These are phyloP conservation scores for Acacia melanoxylon DNA, from an alignment of 306 rosid genomes.

Conservation along the genomic window DNA sequence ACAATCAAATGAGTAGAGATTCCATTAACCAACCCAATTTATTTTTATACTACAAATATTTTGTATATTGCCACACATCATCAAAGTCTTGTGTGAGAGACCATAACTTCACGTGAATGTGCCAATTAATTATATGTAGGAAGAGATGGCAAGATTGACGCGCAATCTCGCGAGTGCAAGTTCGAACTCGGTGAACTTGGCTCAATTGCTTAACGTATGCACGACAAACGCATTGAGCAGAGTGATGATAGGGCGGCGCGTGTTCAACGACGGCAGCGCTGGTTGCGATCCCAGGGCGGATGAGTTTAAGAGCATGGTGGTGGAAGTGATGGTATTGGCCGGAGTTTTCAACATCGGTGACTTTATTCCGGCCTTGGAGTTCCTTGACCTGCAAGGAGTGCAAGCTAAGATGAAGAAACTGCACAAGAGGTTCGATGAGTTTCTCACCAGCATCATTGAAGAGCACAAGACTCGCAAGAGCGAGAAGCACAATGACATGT, in stretches of 20 bases:
- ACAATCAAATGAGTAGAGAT: no score
- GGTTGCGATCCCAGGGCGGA: slow-evolving; percentile 50
- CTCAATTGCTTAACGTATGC: slow-evolving; percentile 60
- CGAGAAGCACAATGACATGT: slow-evolving; percentile 47
- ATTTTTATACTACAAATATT: no score
- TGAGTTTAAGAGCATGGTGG: slow-evolving; percentile 71
- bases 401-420: slow-evolving; percentile 60
- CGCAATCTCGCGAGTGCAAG: slow-evolving; percentile 47
- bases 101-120: background rate
- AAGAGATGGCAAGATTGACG: slow-evolving; percentile 56
- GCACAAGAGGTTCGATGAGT: slow-evolving; percentile 61
- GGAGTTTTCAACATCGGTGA: slow-evolving; percentile 77
- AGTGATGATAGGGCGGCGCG: slow-evolving; percentile 61
- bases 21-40: no score
- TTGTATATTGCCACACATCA: no score
- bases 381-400: slow-evolving; percentile 69
- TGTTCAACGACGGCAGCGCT: slow-evolving; percentile 52
- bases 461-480: slow-evolving; percentile 43
- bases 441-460: slow-evolving; percentile 51
- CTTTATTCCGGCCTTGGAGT: slow-evolving; percentile 64
- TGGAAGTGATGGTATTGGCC: slow-evolving; percentile 63
- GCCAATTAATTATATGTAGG: slow-evolving; percentile 39
- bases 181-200: slow-evolving; percentile 47
- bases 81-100: background rate
- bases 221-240: slow-evolving; percentile 65